Conservation (phyloP, 306 rosid genomes). For the Cicer chorassanicum region DNA sequence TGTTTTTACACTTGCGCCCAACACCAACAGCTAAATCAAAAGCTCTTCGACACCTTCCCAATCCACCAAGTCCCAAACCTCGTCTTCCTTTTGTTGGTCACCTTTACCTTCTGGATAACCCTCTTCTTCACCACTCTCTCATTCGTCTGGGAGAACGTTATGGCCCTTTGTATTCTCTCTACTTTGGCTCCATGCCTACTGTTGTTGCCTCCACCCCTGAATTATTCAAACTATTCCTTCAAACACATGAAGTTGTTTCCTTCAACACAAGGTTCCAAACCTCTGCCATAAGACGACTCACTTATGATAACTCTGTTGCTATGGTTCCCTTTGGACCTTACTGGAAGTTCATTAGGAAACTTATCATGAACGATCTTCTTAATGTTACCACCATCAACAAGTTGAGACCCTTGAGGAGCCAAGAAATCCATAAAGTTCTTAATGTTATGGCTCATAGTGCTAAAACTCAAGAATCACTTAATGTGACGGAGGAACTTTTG, state of each 20-base stretch:
- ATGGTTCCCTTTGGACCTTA: constrained; percentile 56
- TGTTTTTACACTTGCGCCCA: constrained; percentile 40
- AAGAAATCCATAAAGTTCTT: constrained; percentile 38
- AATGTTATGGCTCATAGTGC: constrained; percentile 41
- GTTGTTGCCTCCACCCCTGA: constrained; percentile 51
- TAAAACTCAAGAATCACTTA: constrained; percentile 21
- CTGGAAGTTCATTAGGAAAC: constrained; percentile 54
- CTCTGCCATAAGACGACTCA: constrained; percentile 39
- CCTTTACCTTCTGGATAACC: constrained; percentile 44
- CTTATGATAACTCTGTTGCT: constrained; percentile 49
- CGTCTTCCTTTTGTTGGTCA: constrained; percentile 50
- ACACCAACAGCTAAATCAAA: constrained; percentile 41
- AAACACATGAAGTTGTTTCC: constrained; percentile 49
- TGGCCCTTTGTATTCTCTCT: constrained; percentile 53
- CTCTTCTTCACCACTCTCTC: constrained; percentile 51
- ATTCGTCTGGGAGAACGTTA: constrained; percentile 32
- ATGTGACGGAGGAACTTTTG: constrained; percentile 49
- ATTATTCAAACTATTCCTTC: constrained; percentile 50
- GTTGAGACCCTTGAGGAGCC: constrained; percentile 41
- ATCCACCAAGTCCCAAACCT: constrained; percentile 55
- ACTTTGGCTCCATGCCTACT: constrained; percentile 54
- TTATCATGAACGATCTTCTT: constrained; percentile 50
- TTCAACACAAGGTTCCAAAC: constrained; percentile 44
- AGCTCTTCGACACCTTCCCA: constrained; percentile 48
- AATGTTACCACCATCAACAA: constrained; percentile 41